These are phyloP conservation scores for Erythrophleum fordii DNA, from an alignment of 306 rosid species.

Conservation along the genomic window DNA sequence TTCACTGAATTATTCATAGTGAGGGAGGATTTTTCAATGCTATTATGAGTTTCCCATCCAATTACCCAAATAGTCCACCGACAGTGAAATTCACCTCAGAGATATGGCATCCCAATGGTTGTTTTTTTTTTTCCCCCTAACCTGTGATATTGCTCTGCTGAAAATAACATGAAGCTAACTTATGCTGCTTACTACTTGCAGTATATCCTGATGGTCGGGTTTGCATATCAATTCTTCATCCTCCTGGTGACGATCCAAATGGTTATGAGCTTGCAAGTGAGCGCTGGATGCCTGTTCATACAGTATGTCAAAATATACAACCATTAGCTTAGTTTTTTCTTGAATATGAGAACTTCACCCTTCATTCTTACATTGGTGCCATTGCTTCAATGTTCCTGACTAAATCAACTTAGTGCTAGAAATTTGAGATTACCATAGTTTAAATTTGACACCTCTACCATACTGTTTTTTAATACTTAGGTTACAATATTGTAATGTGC, in stretches of 20 bases:
- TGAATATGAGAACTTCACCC: background rate
- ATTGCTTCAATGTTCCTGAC: conserved; percentile 12
- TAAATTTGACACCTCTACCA: background rate
- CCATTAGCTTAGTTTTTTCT: background rate
- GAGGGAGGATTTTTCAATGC: conserved; percentile 99
- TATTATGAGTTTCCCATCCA: conserved; percentile 87
- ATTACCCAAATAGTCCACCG: conserved; percentile 96
- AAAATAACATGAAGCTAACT: conserved; percentile 9
- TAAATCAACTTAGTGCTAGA: conserved; percentile 32
- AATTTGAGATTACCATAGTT: conserved; percentile 26
- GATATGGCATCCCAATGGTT: conserved; percentile 97
- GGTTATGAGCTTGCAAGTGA: conserved; percentile 99
- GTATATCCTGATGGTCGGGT: conserved; percentile 98
- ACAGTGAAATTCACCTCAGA: conserved; percentile 83
- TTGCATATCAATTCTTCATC: conserved; percentile 96
- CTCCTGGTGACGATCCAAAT: conserved; percentile 97
- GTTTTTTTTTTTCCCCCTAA: conserved; percentile 34
- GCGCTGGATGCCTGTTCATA: conserved; percentile 98
- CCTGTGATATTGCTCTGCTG: conserved; percentile 1
- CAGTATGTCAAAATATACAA: conserved; percentile 57
- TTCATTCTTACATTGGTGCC: background rate
- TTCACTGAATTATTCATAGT: conserved; percentile 48
- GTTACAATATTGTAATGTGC: background rate
- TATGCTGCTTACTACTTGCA: conserved; percentile 39
- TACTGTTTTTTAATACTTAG: background rate